Base-by-base conservation (phyloP, 148 eudicot species). In the Rhododendron simsii region DNA sequence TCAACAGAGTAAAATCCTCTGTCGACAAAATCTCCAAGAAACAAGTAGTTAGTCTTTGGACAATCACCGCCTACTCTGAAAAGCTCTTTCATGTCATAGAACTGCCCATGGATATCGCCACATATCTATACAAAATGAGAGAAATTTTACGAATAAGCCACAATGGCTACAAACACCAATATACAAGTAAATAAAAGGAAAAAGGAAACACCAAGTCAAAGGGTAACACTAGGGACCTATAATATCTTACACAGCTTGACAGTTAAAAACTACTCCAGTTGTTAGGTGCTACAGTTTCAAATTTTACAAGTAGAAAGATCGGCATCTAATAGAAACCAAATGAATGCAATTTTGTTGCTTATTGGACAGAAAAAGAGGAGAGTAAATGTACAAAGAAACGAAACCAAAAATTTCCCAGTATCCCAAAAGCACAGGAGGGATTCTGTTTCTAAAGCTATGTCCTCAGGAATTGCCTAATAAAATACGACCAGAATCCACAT, bases 91-190 rank as follows among this genome's bases (percentile, higher is more conserved):
- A 96, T 90, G 92, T 96, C 98, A 89, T 96, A 95, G 83, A 96
- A 95, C 87, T 96, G 98, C 88, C 99, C 99, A 86, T 95, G 99
- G 87, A 96, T 95, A 89, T 96, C 99, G 41, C 99, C 99, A 86
- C 99, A 95, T 83, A 96, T 95, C 98, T 96, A 83, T 39, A 50
- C 41, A 78, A 73, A 69, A 69, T 14, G 11, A 55, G 18, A 59
- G 44, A 48, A 55, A 21, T 44, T 47, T 35, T 51, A 81, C 10
- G 2, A 80, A 80, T 75, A 87, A 53, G 20, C 23, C 30, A 78
- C 45, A 74, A 37, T 10, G 82, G 79, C 15, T 18, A n/a, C 18
- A 6, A 74, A 47, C 69, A 73, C 57, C 57, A 1, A 14, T 14
- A 53, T 53, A 53, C 57, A 23, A 13, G n/a, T 69, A 39, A 28